Evolutionary conservation across 2,329 filamentous ascomycete species (phyloP).

Genomic region (Huntiella savannae): DNA sequence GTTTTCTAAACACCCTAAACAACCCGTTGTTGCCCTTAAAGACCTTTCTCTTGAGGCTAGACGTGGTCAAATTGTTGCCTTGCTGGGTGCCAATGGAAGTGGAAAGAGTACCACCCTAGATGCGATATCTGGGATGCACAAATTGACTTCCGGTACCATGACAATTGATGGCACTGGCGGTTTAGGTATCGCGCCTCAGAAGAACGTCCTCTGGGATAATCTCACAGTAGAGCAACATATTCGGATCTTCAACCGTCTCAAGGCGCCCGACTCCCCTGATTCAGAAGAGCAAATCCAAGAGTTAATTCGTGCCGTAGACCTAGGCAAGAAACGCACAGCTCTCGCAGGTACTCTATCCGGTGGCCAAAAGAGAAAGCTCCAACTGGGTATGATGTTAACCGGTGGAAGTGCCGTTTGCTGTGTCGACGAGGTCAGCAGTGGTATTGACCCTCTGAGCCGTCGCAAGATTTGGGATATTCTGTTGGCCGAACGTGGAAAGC

Average conservation of each 20-base stretch:
- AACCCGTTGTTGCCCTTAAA: constrained; percentile 59
- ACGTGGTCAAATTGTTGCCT: constrained; percentile 65
- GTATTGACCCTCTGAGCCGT: constrained; percentile 68
- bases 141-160: constrained; percentile 57
- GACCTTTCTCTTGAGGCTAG: constrained; percentile 50
- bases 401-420: constrained; percentile 77
- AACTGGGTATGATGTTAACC: constrained; percentile 88
- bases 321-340: constrained; percentile 54
- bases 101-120: constrained; percentile 84
- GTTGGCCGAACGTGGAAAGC: constrained; percentile 58
- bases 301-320: constrained; percentile 52
- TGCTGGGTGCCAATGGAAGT: constrained; percentile 76
- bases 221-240: constrained; percentile 76
- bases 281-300: constrained; percentile 38
- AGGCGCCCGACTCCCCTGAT: constrained; percentile 39
- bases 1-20: constrained; percentile 6
- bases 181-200: constrained; percentile 75
- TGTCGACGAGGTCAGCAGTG: constrained; percentile 78
- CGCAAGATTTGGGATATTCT: constrained; percentile 91
- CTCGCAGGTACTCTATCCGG: constrained; percentile 64
- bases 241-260: constrained; percentile 64
- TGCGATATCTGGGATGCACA: constrained; percentile 66
- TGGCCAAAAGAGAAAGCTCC: constrained; percentile 80
- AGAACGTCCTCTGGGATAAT: constrained; percentile 86
- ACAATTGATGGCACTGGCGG: constrained; percentile 60